phyloP scores from a whole-genome alignment of 2,329 filamentous ascomycete species.

The Pyricularia sp. region DNA sequence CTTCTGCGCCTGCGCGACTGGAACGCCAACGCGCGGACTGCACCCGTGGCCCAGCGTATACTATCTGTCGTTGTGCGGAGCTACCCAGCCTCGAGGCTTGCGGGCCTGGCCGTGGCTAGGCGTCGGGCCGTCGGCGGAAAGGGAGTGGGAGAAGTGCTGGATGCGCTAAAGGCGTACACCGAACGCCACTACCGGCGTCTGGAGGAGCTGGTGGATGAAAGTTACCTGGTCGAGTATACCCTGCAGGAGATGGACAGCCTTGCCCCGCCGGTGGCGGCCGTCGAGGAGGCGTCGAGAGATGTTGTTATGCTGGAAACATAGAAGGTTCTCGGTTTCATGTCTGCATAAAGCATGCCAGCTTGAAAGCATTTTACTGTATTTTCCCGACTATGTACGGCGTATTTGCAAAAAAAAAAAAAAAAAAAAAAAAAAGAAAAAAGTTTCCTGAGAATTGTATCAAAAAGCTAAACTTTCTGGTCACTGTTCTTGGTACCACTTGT shows the following conservation, averaged over 20 bases:
- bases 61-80: conserved; percentile 70
- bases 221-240: conserved; percentile 89
- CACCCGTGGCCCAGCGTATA: conserved; percentile 76
- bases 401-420: no score
- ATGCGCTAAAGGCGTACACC: conserved; percentile 82
- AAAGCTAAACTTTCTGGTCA: no score
- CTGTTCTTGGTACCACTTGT: no score
- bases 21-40: conserved; percentile 91
- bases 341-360: background rate
- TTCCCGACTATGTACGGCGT: background rate
- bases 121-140: conserved; percentile 19
- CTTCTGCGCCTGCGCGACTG: conserved; percentile 82
- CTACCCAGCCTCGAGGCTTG: conserved; percentile 71
- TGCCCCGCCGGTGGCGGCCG: conserved; percentile 25
- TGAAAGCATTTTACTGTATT: background rate
- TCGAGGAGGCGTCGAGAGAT: conserved; percentile 8
- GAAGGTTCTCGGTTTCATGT: background rate
- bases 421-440: no score
- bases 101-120: conserved; percentile 55
- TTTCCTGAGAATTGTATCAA: background rate
- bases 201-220: conserved; percentile 88
- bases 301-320: conserved; percentile 14
- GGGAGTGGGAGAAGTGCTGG: conserved; percentile 73
- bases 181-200: conserved; percentile 86
- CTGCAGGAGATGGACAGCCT: conserved; percentile 83